These are phyloP conservation scores for Gryganskiella cystojenkinii DNA, from an alignment of 192 early-diverging fungal genomes.

Conservation along the genomic window DNA sequence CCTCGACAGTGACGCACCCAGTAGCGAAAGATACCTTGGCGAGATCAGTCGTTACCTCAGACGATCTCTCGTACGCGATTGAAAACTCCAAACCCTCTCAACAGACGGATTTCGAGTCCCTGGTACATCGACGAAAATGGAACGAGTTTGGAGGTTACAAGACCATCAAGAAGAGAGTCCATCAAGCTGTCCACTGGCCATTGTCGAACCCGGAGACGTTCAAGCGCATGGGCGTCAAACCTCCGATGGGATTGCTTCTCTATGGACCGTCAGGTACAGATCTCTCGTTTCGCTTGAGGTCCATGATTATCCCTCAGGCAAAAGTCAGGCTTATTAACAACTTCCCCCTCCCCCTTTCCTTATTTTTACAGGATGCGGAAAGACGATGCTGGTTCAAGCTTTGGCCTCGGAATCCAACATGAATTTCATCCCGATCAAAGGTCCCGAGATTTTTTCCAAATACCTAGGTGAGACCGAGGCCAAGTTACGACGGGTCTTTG, in stretches of 20 bases:
- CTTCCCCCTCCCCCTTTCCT: too few relatives aligned
- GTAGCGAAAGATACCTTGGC: background rate
- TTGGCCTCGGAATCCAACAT: conserved; percentile 78
- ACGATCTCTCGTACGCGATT: conserved; percentile 67
- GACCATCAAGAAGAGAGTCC: conserved; percentile 64
- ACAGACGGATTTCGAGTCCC: conserved; percentile 68
- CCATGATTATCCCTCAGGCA: too few relatives aligned
- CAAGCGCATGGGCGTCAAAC: conserved; percentile 71
- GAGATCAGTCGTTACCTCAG: conserved; percentile 14
- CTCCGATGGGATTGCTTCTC: conserved; percentile 87
- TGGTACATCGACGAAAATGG: conserved; percentile 64
- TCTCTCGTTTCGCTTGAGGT: background rate
- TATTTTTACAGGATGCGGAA: conserved; percentile 86
- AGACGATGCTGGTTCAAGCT: conserved; percentile 85
- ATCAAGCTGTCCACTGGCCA: conserved; percentile 70
- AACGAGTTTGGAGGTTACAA: conserved; percentile 81
- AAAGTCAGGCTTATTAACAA: background rate
- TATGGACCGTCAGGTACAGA: conserved; percentile 86
- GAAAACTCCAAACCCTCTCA: conserved; percentile 71
- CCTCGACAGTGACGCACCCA: background rate
- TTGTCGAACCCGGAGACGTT: conserved; percentile 64
- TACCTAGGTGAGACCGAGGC: conserved; percentile 95
- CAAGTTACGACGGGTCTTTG: conserved; percentile 82
- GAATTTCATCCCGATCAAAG: conserved; percentile 88
- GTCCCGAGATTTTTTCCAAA: conserved; percentile 94